Base-by-base conservation (phyloP, 768 basidiomycete species). In the Rhodosporidiobolus sp. region DNA sequence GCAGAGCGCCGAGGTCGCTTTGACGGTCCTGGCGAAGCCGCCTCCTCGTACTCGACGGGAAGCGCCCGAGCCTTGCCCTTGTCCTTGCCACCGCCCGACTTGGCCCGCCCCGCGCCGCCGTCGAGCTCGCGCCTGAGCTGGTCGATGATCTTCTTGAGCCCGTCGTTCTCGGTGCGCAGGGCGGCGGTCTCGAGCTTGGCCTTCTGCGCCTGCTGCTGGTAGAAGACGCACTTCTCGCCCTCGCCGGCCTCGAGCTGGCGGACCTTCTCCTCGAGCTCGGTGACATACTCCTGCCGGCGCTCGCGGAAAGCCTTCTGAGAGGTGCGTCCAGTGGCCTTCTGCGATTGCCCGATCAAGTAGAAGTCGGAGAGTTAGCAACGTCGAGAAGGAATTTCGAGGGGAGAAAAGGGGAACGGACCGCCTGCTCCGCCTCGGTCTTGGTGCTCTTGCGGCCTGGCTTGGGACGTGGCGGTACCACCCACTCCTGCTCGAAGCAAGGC, bases 181-280 rank as follows among this genome's bases (percentile, higher is more conserved):
- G 54, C 43, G 3, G 58, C 56, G 49, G 72, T 34, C 43, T 76
- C 75, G 35, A 55, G 22, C 50, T 71, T 73, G 56, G 72, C 69
- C 61, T 66, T 56, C 34, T 65, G 65, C 12, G 75, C 75, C 69
- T 73, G 72, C 34, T 68, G 65, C 60, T 76, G 75, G 59, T 67
- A 76, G 59, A 73, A 76, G 58, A 70, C 69, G 54, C 63, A 62
- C 59, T 73, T 70, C 32, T 73, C 75, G 62, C 75, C 72, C 57
- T 76, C 72, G 46, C 71, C 75, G 20, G 68, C 63, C 34, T 76
- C 75, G 48, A 76, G 58, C 26, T 53, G 52, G 9, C 75, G 61
- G 7, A 76, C 75, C 49, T 73, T 72, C 46, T 73, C 75, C 67
- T 76, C 75, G 52, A 76, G 55, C 28, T 70, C 72, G 32, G 62